Conservation (phyloP, 2,329 filamentous ascomycete genomes). For the Plenodomus biglobosus region DNA sequence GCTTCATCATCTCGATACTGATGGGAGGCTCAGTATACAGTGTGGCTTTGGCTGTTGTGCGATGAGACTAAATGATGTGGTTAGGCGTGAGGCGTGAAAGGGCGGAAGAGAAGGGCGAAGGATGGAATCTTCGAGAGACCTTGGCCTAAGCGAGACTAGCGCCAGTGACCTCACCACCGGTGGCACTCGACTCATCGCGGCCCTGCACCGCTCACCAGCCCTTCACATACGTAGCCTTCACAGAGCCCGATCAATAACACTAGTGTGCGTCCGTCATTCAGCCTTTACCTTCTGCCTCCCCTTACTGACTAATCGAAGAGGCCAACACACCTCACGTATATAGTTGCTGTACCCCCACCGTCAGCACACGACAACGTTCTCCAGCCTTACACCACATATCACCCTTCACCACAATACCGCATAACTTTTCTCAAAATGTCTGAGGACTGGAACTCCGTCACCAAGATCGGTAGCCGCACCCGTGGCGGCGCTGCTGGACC, state of each 20-base stretch:
- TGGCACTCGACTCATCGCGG: slow-evolving; percentile 19
- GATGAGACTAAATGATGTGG: background rate
- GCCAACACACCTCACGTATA: background rate
- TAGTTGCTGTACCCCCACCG: background rate
- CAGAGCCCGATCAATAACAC: slow-evolving; percentile 4
- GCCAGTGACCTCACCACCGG: slow-evolving; percentile 21
- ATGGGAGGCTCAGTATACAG: background rate
- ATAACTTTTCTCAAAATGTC: slow-evolving; percentile 54
- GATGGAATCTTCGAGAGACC: slow-evolving; percentile 22
- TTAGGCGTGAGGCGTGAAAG: slow-evolving; percentile 3
- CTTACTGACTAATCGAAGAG: slow-evolving; percentile 10
- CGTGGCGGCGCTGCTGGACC: slow-evolving; percentile 65
- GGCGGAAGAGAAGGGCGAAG: slow-evolving; percentile 19
- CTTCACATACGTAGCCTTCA: slow-evolving; percentile 17
- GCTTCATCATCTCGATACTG: background rate
- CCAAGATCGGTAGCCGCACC: slow-evolving; percentile 90
- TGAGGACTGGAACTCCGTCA: slow-evolving; percentile 83
- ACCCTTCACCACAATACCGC: slow-evolving; percentile 4
- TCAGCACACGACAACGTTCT: background rate
- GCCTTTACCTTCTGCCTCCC: background rate
- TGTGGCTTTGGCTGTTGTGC: background rate
- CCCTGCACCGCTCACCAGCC: slow-evolving; percentile 12
- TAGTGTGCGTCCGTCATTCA: slow-evolving; percentile 5
- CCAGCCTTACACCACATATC: background rate
- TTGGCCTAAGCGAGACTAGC: slow-evolving; percentile 17